These are phyloP conservation scores for Coix lacrymajobi DNA, from an alignment of 176 grass and related monocot species.

Conservation along the genomic window DNA sequence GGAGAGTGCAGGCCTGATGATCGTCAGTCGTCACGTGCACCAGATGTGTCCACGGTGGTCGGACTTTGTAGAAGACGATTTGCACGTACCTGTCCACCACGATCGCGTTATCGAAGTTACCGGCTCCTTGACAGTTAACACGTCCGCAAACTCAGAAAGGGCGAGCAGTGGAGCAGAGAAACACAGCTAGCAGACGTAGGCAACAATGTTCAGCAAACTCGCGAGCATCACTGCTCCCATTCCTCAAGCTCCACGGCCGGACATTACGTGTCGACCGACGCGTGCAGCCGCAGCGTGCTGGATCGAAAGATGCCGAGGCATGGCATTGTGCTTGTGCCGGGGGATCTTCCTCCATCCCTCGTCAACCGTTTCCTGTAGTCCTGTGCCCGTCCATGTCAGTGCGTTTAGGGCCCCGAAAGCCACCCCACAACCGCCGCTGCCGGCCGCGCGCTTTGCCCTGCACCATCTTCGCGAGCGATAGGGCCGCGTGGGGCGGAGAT, in stretches of 20 bases:
- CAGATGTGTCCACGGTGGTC: not conserved
- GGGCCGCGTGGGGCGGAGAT: not conserved
- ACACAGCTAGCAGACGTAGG: not conserved
- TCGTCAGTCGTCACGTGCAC: not conserved
- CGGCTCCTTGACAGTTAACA: too few species aligned
- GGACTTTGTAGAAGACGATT: not conserved
- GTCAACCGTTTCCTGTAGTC: not conserved
- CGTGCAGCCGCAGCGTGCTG: not conserved
- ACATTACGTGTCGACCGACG: too few species aligned
- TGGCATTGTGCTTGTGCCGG: not conserved
- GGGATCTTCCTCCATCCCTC: not conserved
- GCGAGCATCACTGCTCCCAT: not conserved
- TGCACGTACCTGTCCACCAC: not conserved
- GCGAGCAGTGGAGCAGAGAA: not conserved
- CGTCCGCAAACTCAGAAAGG: not conserved
- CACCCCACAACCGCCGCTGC: not conserved
- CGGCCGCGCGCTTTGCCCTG: not conserved
- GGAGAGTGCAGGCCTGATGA: not conserved
- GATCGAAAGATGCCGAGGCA: not conserved
- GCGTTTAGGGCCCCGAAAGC: not conserved
- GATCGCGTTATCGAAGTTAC: too few species aligned
- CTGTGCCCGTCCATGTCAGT: not conserved
- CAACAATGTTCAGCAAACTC: not conserved
- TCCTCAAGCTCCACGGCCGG: not conserved
- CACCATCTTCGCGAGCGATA: not conserved